Evolutionary conservation across 106 monocot genomes (phyloP).

Genomic region (Chionographis japonica): DNA sequence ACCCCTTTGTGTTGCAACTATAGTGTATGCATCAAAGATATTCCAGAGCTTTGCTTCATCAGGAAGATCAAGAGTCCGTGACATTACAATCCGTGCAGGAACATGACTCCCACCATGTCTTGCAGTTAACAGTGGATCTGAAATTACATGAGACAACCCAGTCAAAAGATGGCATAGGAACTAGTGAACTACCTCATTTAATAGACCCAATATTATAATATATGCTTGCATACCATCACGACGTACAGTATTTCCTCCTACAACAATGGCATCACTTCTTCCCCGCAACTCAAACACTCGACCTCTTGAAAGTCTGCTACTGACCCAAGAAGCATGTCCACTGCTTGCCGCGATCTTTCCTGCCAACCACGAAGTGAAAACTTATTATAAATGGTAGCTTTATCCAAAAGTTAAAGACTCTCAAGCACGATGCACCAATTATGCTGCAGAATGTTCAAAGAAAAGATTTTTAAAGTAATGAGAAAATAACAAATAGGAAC

Average conservation of each 20-base stretch:
- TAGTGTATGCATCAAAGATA: constrained; percentile 85
- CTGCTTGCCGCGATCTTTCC: constrained; percentile 97
- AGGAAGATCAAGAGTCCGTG: constrained; percentile 78
- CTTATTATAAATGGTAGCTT: too few species aligned
- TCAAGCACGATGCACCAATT: too few species aligned
- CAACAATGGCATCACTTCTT: constrained; percentile 94
- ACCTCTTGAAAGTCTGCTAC: constrained; percentile 68
- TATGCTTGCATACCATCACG: constrained; percentile 58
- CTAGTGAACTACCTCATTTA: background rate
- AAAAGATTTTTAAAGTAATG: background rate
- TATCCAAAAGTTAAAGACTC: too few species aligned
- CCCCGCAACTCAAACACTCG: constrained; percentile 90
- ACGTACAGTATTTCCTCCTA: constrained; percentile 97
- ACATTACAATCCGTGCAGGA: constrained; percentile 86
- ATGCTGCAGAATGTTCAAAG: background rate
- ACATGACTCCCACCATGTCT: constrained; percentile 82
- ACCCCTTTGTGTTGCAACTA: constrained; percentile 91
- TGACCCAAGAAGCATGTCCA: constrained; percentile 99
- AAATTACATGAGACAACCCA: constrained; percentile 10
- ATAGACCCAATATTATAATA: background rate
- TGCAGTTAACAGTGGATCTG: constrained; percentile 92
- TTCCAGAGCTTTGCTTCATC: constrained; percentile 95
- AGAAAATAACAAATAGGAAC: background rate
- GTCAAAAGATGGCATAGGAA: constrained; percentile 6
- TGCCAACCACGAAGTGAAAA: constrained; percentile 12